phyloP scores from a whole-genome alignment of 768 basidiomycete genomes.

The Hericium rajendrae region DNA sequence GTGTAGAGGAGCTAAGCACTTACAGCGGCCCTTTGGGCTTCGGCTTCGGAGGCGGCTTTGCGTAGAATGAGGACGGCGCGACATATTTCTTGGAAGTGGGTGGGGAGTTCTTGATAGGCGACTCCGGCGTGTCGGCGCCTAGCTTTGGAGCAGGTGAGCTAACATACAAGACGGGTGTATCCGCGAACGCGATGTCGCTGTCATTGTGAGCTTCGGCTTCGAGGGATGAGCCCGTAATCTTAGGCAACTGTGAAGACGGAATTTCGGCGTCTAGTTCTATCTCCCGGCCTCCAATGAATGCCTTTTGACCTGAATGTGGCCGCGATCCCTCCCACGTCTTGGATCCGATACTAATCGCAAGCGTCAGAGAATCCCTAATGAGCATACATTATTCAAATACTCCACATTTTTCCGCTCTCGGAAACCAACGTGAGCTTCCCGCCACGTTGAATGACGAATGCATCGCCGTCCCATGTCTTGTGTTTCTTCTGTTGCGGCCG shows the following conservation, averaged over 20 bases:
- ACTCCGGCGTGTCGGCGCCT: not conserved
- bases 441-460: conserved; percentile 42
- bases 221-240: conserved; percentile 22
- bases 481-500: conserved; percentile 68
- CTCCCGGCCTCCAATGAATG: conserved; percentile 48
- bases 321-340: conserved; percentile 49
- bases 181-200: conserved; percentile 11
- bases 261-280: conserved; percentile 51
- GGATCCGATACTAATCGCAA: conserved; percentile 44
- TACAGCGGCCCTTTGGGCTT: conserved; percentile 35
- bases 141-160: conserved; percentile 1
- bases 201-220: conserved; percentile 20
- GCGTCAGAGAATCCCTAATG: not conserved
- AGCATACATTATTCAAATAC: not conserved
- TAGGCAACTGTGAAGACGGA: conserved; percentile 41
- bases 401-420: conserved; percentile 64
- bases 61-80: conserved; percentile 56
- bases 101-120: conserved; percentile 12
- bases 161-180: conserved; percentile 3
- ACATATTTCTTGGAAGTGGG: conserved; percentile 30
- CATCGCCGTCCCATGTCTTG: conserved; percentile 82
- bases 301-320: conserved; percentile 34
- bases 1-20: conserved; percentile 17
- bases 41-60: conserved; percentile 23
- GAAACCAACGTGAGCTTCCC: conserved; percentile 53